Evolutionary conservation across 306 rosid genomes (phyloP).

Genomic region (Medicago ruthenica): DNA sequence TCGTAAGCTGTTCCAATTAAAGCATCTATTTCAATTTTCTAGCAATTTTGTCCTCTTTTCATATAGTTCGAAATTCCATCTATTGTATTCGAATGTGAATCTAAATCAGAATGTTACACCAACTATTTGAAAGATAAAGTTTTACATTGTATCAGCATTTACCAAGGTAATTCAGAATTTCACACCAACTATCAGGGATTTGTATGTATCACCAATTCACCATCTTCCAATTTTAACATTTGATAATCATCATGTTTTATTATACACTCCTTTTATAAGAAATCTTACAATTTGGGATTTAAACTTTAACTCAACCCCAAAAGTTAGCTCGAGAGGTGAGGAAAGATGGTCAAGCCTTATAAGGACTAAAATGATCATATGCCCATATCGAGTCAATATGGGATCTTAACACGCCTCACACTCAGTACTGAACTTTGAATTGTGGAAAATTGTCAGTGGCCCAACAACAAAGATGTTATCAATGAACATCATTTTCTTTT

Average conservation of each 20-base stretch:
- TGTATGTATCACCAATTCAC: not conserved
- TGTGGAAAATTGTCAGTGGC: no score
- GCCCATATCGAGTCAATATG: no score
- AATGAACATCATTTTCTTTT: not conserved
- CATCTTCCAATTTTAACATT: not conserved
- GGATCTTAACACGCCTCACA: not conserved
- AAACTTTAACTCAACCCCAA: not conserved
- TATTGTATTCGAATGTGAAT: not conserved
- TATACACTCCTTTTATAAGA: not conserved
- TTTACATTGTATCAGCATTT: not conserved
- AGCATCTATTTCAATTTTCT: slow-evolving; percentile 3
- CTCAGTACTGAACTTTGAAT: not conserved
- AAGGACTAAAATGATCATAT: no score
- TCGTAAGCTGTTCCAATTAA: not conserved
- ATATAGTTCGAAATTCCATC: slow-evolving; percentile 13
- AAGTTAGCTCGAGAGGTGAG: not conserved
- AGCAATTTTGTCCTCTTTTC: slow-evolving; percentile 7
- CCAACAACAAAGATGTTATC: not conserved
- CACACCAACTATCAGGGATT: not conserved
- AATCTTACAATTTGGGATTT: not conserved
- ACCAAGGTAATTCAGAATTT: slow-evolving; percentile 8
- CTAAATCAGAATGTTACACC: slow-evolving; percentile 3
- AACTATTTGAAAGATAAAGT: slow-evolving; percentile 22
- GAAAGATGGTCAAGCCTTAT: not conserved
- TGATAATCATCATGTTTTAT: not conserved